A percentile compares a stretch with the other conserved stretches of the same genome.
Evolutionary conservation across 2,329 filamentous ascomycete species (phyloP).

Genomic region (Aspergillus ochraceoroseus): DNA sequence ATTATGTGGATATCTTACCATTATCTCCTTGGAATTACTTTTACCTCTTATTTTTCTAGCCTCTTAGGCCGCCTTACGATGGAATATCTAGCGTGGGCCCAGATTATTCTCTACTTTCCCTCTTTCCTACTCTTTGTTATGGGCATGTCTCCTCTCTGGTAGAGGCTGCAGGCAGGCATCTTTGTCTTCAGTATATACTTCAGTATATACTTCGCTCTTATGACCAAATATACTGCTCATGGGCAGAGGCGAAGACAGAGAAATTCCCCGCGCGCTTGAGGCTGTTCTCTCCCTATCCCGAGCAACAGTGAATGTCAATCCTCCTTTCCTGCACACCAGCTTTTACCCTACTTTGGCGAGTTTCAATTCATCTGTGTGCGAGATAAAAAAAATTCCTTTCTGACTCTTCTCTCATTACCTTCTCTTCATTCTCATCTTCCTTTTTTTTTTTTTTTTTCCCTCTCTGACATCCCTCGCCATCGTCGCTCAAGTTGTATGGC

Average conservation of each 20-base stretch:
- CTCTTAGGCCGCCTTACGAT: slow-evolving; percentile 3
- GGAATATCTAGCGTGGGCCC: slow-evolving; percentile 5
- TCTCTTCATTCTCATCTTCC: slow-evolving; percentile 13
- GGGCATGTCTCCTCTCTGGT: slow-evolving; percentile 6
- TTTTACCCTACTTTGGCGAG: slow-evolving; percentile 7
- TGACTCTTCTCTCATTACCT: slow-evolving; percentile 7
- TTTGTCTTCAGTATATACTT: no score
- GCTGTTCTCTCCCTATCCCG: slow-evolving; percentile 7
- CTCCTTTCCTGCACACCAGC: slow-evolving; percentile 11
- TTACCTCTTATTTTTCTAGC: slow-evolving; percentile 5
- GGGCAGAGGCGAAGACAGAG: slow-evolving; percentile 2
- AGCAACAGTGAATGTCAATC: slow-evolving; percentile 16
- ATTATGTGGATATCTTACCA: slow-evolving; percentile 10
- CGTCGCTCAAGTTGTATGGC: neutral
- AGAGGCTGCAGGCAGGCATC: slow-evolving; percentile 5
- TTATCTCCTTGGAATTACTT: slow-evolving; percentile 7
- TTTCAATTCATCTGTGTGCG: slow-evolving; percentile 10
- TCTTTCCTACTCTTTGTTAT: slow-evolving; percentile 5
- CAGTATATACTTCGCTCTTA: slow-evolving; percentile 7
- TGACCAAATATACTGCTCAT: neutral
- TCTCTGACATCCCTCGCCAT: neutral
- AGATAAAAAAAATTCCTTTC: slow-evolving; percentile 8
- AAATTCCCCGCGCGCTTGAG: slow-evolving; percentile 8
- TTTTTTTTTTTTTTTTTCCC: neutral
- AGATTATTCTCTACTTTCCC: slow-evolving; percentile 8